Percentiles rank a stretch among this genome's conserved stretches.
Evolutionary conservation across 306 rosid genomes (phyloP).

Genomic region (Arachis hypogaea): DNA sequence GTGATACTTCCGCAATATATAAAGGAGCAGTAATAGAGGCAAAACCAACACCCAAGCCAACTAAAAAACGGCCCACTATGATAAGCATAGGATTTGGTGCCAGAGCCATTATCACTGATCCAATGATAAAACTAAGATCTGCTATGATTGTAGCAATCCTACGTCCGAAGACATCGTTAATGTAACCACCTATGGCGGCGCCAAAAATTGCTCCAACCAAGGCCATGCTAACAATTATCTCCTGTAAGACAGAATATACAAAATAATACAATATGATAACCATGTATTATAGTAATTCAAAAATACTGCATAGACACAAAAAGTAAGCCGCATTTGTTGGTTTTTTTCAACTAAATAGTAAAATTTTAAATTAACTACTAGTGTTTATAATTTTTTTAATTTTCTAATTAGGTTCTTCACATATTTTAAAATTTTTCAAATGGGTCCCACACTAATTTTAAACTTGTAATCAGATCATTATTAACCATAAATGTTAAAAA

Average conservation of each 20-base stretch:
- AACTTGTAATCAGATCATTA: too few relatives aligned
- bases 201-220: conserved; percentile 72
- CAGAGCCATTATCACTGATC: conserved; percentile 61
- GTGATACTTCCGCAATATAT: conserved; percentile 78
- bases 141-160: conserved; percentile 67
- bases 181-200: conserved; percentile 63
- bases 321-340: too few relatives aligned
- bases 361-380: too few relatives aligned
- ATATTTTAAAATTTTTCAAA: too few relatives aligned
- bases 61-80: conserved; percentile 59
- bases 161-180: conserved; percentile 66
- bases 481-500: too few relatives aligned
- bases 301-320: too few relatives aligned
- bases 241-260: conserved; percentile 34
- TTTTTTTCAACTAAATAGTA: too few relatives aligned
- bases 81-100: conserved; percentile 75
- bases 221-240: conserved; percentile 70
- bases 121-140: conserved; percentile 51
- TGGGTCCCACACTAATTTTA: too few relatives aligned
- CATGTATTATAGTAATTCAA: too few relatives aligned
- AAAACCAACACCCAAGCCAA: conserved; percentile 65
- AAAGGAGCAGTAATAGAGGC: conserved; percentile 82
- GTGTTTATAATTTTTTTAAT: too few relatives aligned
- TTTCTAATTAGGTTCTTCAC: too few relatives aligned
- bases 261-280: too few relatives aligned